phyloP scores from a whole-genome alignment of 306 rosid genomes.

The Vachellia pachyceras region DNA sequence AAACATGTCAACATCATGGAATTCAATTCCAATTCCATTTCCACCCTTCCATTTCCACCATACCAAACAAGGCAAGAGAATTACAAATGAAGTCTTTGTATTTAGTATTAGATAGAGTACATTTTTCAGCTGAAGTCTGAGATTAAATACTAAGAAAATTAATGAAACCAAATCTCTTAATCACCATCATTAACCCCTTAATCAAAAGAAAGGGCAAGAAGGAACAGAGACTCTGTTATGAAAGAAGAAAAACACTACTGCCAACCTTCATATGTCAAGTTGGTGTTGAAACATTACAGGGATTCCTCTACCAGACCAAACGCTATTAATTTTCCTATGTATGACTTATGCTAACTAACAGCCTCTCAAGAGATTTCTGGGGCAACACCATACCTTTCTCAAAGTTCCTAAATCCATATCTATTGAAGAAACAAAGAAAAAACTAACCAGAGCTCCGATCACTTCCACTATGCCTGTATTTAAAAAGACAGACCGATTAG shows the following conservation, averaged over 20 bases:
- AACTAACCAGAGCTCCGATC: background rate
- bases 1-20: too few species aligned
- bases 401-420: background rate
- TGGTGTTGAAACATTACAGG: too few species aligned
- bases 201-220: background rate
- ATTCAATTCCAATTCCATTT: too few species aligned
- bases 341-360: background rate
- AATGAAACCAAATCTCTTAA: background rate
- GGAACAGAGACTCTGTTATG: background rate
- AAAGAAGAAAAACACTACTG: background rate
- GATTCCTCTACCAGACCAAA: background rate
- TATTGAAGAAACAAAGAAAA: background rate
- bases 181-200: background rate
- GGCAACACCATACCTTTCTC: background rate
- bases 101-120: too few species aligned
- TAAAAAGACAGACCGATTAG: background rate
- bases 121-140: background rate
- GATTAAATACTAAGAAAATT: background rate
- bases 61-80: too few species aligned
- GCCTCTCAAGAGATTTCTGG: background rate
- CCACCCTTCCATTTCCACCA: too few species aligned
- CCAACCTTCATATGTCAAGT: too few species aligned
- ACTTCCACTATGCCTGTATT: background rate
- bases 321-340: too few species aligned
- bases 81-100: too few species aligned